Base-by-base conservation (phyloP, 192 early-diverging fungal species). In the Umbelopsis sp. region DNA sequence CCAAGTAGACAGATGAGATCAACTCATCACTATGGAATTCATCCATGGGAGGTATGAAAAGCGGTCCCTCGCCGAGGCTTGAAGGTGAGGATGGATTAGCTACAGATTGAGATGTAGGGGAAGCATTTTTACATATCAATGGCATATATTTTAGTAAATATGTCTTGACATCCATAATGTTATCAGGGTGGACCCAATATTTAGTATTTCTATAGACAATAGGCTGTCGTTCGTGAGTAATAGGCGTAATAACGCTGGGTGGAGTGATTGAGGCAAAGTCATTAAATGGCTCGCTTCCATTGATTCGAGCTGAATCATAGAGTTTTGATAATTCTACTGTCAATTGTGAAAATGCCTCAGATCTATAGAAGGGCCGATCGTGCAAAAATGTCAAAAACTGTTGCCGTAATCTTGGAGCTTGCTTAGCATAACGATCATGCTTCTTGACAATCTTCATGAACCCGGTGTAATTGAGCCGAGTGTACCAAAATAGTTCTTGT, bases 391-490 rank as follows among this genome's bases (percentile, higher is more conserved):
- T 77, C 81, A 84, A 81, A 79, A 91, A 89, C 81, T 91, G 71
- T 26, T 90, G 83, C 81, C 91, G 81, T 45, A 98, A 79, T 26
- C 22, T 29, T 29, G 56, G 56, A 29, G 84, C 78, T 73, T 86
- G 91, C 14, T 75, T 78, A 24, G 94, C 90, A 77, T 94, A 90
- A 75, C 93, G 93, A 82, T 98, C 95, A 78, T 98, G 96, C 82
- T 98, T 98, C 80, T 98, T 98, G 75, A 98, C 85, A 77, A 97
- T 97, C 88, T 96, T 90, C 44, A 90, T 82, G 69, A 93, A 91
- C 29, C 89, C 91, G 16, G 90, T 89, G 74, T 90, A 93, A 83
- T 93, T 93, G 70, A 90, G 83, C 8, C 91, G 81, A 22, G 86
- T 85, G 68, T 87, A 93, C 77, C 88, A 89, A 66, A 89, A 84